Base-by-base conservation (phyloP, 2,329 filamentous ascomycete species). In the Neurospora sp. region DNA sequence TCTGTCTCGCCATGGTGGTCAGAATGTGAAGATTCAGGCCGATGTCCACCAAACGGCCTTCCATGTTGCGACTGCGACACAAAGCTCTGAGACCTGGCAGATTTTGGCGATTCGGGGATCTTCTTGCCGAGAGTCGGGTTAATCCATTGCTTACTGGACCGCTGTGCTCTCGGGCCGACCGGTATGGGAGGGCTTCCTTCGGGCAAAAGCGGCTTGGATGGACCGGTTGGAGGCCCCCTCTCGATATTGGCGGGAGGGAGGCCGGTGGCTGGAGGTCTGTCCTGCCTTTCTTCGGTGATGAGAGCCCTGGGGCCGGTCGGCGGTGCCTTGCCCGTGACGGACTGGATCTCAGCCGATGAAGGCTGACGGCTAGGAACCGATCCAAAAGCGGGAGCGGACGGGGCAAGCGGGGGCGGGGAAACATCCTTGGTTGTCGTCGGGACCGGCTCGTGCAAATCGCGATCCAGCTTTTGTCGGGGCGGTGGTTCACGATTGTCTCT, bases 61-160 rank as follows among this genome's bases (percentile, higher is more conserved):
- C 78, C 73, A 1, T 72, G 76, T 23, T 81, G 79, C 15, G 52
- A 62, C 39, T 82, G 82, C 52, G 81, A 80, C 15, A 80, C 80
- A 73, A 86, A 84, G 69, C 82, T 85, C 71, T 84, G 84, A 1
- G 84, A 83, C 70, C 85, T 80, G 73, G 81, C 82, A 38, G 82
- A 75, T 72, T 85, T 86, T 2, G 86, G 85, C 2, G 85, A 87
- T 19, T 86, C 84, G 1, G 85, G 83, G 0, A 79, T 77, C 70
- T 85, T 85, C 76, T 84, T 86, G 4, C 73, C 75, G 6, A 85
- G 74, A 38, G 82, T 83, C 3, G 85, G 84, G 68, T 87, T 87
- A 70, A 86, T 85, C 86, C 86, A 89, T 76, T 88, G 86, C 74
- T 87, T 87, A 75, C 85, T 87, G 0, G 85, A 85, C 17, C 84